Base-by-base conservation (phyloP, 2,329 filamentous ascomycete species). In the Apiospora malaysiana region DNA sequence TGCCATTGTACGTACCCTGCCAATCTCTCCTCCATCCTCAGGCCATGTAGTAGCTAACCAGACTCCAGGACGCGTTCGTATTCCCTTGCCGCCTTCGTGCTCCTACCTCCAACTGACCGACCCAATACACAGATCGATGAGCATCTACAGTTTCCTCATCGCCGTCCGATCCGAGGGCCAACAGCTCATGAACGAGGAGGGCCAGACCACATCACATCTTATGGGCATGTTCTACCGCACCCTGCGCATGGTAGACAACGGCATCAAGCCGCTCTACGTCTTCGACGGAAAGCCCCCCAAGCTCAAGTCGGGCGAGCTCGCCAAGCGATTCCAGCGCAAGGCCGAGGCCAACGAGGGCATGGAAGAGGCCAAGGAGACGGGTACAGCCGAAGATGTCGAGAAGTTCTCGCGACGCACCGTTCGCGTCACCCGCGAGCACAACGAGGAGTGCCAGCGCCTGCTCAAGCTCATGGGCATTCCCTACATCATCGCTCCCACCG, bases 221-320 rank as follows among this genome's bases (percentile, higher is more conserved):
- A 98, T 99, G 95, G 96, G 96, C 79, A 95, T 99, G 91, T 99
- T 99, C 86, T 99, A 99, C 86, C 95, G 96, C 77, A 99, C 96
- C 2, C 88, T 99, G 8, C 94, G 96, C 77, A 98, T 99, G 85
- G 94, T 98, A 78, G 96, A 99, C 83, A 98, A 98, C 78, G 96
- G 96, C 71, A 98, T 99, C 85, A 99, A 99, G 81, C 96, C 96
- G 1, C 89, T 99, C 75, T 99, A 97, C 82, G 95, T 99, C 71
- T 99, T 99, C 81, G 96, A 99, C 77, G 96, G 96, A 71, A 94
- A 95, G 12, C 96, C 96, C 23, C 96, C 96, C 0, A 98, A 98
- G 82, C 91, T 99, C 80, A 99, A 99, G 85, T 97, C 94, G 0
- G 96, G 96, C 74, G 96, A 99, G 84, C 87, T 99, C 70, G 96